Evolutionary conservation across 805 yeast genomes (phyloP), one percentile per base, ranked within the genome.

Genomic region (Teunomyces stri): DNA sequence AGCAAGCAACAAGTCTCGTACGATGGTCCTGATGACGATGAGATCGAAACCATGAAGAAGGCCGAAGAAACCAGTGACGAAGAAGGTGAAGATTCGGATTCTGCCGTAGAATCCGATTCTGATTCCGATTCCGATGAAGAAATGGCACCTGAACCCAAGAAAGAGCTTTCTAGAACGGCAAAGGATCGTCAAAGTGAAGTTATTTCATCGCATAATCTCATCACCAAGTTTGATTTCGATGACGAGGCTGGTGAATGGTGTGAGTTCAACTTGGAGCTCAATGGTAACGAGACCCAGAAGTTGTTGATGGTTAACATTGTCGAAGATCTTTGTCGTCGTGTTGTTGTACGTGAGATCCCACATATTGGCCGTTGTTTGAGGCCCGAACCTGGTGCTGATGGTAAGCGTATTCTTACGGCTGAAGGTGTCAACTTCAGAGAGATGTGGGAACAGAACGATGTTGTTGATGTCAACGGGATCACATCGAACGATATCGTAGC

Each of bases 351-450:
- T 60, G 97, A 95, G 70, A 85, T 91, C 55, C 86, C 94, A 47
- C 75, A 78, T 46, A 92, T 94, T 61, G 97, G 96, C 25, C 85
- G 99, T 69, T 91, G 98, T 78, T 74, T 92, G 53, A 89, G 85
- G 55, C 96, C 96, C 43, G 70, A 70, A 46, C 79, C 85, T 28
- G 74, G 65, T 30, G 50, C 62, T 12, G 87, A 81, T 58, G 89
- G 87, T 42, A 81, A 80, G 58, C 84, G 96, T 57, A 77, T 79
- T 35, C 77, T 95, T 58, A 87, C 94, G 48, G 92, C 99, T 18
- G 99, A 95, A 70, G 99, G 99, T 71, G 99, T 94, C 44, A 94
- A 94, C 73, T 94, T 94, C 82, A 78, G 78, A 62, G 95, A 97
- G 44, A 89, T 94, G 96, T 94, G 99, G 98, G 96, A 89, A 46